Conservation (phyloP, 805 yeast genomes). For the Candida caryicola region DNA sequence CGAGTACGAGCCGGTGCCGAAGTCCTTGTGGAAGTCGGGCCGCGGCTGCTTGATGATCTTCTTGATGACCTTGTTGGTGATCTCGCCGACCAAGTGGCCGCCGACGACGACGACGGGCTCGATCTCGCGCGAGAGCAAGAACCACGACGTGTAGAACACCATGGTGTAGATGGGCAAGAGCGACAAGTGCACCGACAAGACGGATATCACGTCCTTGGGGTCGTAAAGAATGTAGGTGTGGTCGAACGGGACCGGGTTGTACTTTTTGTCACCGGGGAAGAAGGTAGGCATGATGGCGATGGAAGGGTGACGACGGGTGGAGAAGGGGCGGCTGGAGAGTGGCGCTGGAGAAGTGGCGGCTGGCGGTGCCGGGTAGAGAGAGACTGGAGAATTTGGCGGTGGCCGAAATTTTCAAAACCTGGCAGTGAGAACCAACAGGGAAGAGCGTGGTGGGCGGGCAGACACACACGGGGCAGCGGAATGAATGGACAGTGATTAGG, state of each 20-base stretch:
- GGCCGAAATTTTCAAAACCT: too few species aligned
- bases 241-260: slow-evolving; percentile 62
- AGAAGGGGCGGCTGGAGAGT: neutral
- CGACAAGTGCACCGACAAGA: slow-evolving; percentile 67
- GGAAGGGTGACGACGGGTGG: slow-evolving; percentile 7
- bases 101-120: slow-evolving; percentile 80
- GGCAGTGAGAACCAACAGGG: too few species aligned
- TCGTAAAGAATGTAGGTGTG: slow-evolving; percentile 83
- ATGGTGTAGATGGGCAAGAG: slow-evolving; percentile 76
- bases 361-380: slow-evolving; percentile 5
- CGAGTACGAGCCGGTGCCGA: slow-evolving; percentile 44
- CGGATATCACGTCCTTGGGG: slow-evolving; percentile 58
- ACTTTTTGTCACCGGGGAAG: slow-evolving; percentile 10
- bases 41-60: slow-evolving; percentile 64
- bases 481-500: too few species aligned
- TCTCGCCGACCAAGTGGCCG: slow-evolving; percentile 82
- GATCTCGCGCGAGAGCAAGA: slow-evolving; percentile 74
- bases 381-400: neutral
- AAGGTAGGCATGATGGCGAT: slow-evolving; percentile 15
- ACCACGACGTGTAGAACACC: slow-evolving; percentile 81
- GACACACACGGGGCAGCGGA: too few species aligned
- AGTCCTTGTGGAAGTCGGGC: slow-evolving; percentile 55
- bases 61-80: slow-evolving; percentile 67
- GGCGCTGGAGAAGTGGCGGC: slow-evolving; percentile 6
- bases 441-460: too few species aligned